Evolutionary conservation across 257 asterid genomes (phyloP).

Genomic region (Solanum sejunctum): DNA sequence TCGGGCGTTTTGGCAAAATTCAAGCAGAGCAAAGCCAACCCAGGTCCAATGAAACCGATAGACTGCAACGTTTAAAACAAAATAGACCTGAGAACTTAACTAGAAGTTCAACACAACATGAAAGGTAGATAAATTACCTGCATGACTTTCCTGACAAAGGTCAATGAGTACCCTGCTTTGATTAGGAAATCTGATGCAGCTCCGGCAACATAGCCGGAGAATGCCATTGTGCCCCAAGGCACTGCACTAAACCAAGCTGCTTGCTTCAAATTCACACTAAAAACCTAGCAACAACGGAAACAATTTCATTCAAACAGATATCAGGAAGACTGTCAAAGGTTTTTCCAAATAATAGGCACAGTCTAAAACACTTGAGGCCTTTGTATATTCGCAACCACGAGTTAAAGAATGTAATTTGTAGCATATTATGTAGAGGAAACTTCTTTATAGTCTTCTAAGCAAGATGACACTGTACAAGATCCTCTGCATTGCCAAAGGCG

Average conservation of each 20-base stretch:
- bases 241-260: slow-evolving; percentile 99
- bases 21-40: slow-evolving; percentile 61
- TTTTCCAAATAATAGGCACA: background rate
- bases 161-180: slow-evolving; percentile 50
- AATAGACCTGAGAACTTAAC: background rate
- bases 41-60: slow-evolving; percentile 93
- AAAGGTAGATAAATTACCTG: slow-evolving; percentile 36
- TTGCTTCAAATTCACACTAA: slow-evolving; percentile 75
- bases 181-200: slow-evolving; percentile 60
- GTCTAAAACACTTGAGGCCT: background rate
- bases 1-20: slow-evolving; percentile 67
- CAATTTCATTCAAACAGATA: background rate
- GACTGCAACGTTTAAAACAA: slow-evolving; percentile 31
- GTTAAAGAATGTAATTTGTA: background rate
- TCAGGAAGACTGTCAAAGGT: background rate
- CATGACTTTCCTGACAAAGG: slow-evolving; percentile 76
- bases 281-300: slow-evolving; percentile 34
- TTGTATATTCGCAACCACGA: background rate
- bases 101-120: background rate
- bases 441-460: background rate
- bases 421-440: background rate
- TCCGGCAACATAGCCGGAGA: slow-evolving; percentile 93
- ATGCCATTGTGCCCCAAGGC: slow-evolving; percentile 98
- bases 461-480: background rate
- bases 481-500: background rate